Conservation (phyloP, 1,139 yeast species). For the Scheffersomyces quercinus region DNA sequence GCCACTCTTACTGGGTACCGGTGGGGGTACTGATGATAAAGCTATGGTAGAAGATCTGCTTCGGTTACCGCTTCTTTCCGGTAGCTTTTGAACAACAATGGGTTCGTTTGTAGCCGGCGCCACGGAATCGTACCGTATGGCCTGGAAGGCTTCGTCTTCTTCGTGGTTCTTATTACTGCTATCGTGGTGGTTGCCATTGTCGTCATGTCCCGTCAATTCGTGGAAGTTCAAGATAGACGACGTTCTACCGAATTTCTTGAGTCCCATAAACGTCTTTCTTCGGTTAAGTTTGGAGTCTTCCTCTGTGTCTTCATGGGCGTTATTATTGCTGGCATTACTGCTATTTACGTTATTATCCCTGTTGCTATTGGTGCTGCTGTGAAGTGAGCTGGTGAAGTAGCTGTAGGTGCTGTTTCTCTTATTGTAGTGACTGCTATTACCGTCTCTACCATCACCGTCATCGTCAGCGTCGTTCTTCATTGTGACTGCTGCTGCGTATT, state of each 20-base stretch:
- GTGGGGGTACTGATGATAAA: no score
- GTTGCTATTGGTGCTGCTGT: no score
- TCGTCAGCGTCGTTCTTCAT: no score
- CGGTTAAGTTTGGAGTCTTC: background rate
- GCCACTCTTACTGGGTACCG: no score
- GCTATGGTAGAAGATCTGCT: background rate
- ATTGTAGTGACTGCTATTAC: no score
- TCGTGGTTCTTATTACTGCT: conserved; percentile 1
- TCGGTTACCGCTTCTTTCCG: conserved; percentile 14
- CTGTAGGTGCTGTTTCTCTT: no score
- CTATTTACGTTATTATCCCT: no score
- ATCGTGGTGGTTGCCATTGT: background rate
- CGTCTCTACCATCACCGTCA: no score
- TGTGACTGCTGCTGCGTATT: no score
- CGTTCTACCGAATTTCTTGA: conserved; percentile 17
- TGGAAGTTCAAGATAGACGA: conserved; percentile 15
- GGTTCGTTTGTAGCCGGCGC: conserved; percentile 27
- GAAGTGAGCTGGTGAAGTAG: no score
- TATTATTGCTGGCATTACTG: no score
- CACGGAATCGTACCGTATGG: conserved; percentile 34
- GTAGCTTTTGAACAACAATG: conserved; percentile 30
- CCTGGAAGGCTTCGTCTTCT: conserved; percentile 25
- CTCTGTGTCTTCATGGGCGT: background rate
- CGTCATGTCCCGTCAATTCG: conserved; percentile 4
- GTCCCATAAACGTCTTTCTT: conserved; percentile 9